phyloP scores from a whole-genome alignment of 192 early-diverging fungal species.

The Coemansia guatemalensis region DNA sequence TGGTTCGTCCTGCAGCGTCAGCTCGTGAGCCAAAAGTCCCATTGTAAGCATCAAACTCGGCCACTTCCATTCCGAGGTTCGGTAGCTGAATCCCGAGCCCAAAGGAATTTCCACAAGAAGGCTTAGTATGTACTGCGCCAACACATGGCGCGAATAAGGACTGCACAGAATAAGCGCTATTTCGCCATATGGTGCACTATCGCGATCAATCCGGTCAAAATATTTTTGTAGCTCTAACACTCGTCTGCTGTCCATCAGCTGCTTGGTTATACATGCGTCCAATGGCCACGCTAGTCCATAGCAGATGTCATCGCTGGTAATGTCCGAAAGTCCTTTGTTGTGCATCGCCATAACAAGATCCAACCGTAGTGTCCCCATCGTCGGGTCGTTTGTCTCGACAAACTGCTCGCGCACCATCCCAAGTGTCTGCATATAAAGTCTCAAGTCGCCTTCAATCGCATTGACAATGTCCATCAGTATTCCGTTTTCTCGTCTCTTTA shows the following conservation, averaged over 20 bases:
- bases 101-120: conserved; percentile 37
- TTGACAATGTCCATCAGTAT: conserved; percentile 20
- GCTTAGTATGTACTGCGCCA: conserved; percentile 33
- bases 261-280: conserved; percentile 37
- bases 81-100: conserved; percentile 23
- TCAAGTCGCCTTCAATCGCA: conserved; percentile 29
- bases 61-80: conserved; percentile 21
- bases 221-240: conserved; percentile 30
- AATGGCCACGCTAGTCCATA: conserved; percentile 37
- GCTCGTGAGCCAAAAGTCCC: conserved; percentile 28
- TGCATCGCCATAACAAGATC: conserved; percentile 47
- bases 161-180: conserved; percentile 48
- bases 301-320: conserved; percentile 36
- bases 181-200: conserved; percentile 38
- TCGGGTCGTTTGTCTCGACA: conserved; percentile 24
- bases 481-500: conserved; percentile 12
- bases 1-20: conserved; percentile 15
- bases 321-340: conserved; percentile 18
- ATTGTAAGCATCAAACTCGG: conserved; percentile 33
- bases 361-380: conserved; percentile 35
- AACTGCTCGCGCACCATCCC: conserved; percentile 38
- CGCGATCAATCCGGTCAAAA: conserved; percentile 36
- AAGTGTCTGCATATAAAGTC: conserved; percentile 43
- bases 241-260: conserved; percentile 31
- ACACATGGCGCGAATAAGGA: conserved; percentile 40